These are phyloP conservation scores for Aspergillus bridgeri DNA, from an alignment of 495 filamentous ascomycete species.

Conservation along the genomic window DNA sequence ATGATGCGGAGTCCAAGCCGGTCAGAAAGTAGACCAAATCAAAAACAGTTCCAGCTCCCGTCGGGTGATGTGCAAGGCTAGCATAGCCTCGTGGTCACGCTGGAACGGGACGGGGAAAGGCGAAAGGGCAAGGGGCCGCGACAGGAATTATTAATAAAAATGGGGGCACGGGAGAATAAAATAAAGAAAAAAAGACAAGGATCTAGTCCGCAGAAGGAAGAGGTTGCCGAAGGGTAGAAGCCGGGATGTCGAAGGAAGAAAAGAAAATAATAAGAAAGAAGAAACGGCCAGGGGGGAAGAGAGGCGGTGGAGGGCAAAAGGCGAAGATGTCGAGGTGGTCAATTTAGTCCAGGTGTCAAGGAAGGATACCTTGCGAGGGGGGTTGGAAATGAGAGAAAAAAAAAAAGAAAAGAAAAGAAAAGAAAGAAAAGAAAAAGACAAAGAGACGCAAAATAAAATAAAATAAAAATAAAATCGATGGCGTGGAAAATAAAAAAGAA, in stretches of 20 bases:
- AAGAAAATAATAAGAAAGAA: conserved; percentile 14
- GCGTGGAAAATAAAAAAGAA: conserved; percentile 13
- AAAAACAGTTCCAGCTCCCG: conserved; percentile 24
- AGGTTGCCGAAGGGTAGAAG: conserved; percentile 9
- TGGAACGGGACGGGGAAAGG: conserved; percentile 12
- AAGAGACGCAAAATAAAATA: conserved; percentile 7
- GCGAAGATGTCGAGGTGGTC: conserved; percentile 23
- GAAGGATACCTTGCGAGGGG: conserved; percentile 22
- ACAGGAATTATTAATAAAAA: neutral
- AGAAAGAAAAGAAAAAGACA: conserved; percentile 15
- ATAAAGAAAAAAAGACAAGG: conserved; percentile 4
- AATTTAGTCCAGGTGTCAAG: conserved; percentile 25
- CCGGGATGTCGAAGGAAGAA: neutral
- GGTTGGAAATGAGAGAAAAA: conserved; percentile 20
- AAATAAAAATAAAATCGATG: conserved; percentile 13
- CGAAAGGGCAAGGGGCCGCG: neutral
- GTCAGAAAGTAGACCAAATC: conserved; percentile 26
- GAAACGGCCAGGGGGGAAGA: conserved; percentile 19
- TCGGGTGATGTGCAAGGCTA: conserved; percentile 33
- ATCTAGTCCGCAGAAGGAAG: conserved; percentile 15
- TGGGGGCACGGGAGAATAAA: neutral
- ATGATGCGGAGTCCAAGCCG: conserved; percentile 20
- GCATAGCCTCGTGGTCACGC: conserved; percentile 31
- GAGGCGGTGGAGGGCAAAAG: conserved; percentile 17
- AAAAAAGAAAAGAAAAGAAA: conserved; percentile 7